Evolutionary conservation across 78 protist genomes (phyloP).

Genomic region (Dictyostelium capitatum): DNA sequence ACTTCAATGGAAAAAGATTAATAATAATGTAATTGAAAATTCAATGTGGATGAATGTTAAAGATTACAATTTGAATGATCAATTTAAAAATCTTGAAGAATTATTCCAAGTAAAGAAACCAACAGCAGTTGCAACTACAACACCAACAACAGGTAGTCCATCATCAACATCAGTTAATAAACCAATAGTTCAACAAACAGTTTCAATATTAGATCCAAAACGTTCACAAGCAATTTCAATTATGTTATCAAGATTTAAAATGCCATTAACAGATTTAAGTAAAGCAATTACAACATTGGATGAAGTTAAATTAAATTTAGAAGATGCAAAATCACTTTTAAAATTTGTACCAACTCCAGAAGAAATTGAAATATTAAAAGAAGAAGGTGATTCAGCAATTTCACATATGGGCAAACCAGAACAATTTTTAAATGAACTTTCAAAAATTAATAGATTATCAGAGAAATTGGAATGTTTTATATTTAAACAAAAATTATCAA

Average conservation of each 20-base stretch:
- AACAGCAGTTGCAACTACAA: background rate
- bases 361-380: conserved; percentile 60
- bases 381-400: conserved; percentile 13
- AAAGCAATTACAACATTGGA: conserved; percentile 53
- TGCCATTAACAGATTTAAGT: conserved; percentile 36
- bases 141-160: conserved; percentile 21
- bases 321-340: conserved; percentile 66
- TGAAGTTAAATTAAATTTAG: conserved; percentile 34
- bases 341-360: conserved; percentile 72
- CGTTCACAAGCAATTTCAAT: conserved; percentile 75
- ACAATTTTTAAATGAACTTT: conserved; percentile 65
- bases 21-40: conserved; percentile 60
- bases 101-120: conserved; percentile 72
- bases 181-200: background rate
- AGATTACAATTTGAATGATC: conserved; percentile 55
- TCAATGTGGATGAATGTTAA: conserved; percentile 84
- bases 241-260: conserved; percentile 77
- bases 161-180: background rate
- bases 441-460: conserved; percentile 37
- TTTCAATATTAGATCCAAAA: conserved; percentile 40
- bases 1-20: conserved; percentile 81
- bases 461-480: conserved; percentile 75
- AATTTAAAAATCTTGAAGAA: conserved; percentile 47
- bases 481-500: conserved; percentile 51
- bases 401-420: conserved; percentile 63